Evolutionary conservation across 148 eudicot genomes (phyloP), one percentile per base, ranked within the genome.

Genomic region (Cornus florida): DNA sequence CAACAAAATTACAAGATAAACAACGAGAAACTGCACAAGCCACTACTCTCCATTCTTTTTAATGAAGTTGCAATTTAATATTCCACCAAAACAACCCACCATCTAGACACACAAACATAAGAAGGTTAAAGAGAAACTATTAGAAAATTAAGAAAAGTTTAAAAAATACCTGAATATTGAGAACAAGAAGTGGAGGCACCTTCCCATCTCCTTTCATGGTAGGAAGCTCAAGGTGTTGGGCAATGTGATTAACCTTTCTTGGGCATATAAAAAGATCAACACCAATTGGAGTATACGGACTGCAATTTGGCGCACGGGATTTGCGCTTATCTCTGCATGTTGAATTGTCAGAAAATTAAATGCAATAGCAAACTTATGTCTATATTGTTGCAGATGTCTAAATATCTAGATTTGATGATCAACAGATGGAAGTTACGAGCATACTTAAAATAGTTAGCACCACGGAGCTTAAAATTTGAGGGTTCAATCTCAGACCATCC

Each of bases 171-270:
- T 94, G 97, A 83, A 87, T 91, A 79, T 94, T 94, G 77, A 94
- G 89, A 72, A 94, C 87, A 67, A 92, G 90, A 76, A 92, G 83
- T n/a, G 86, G 73, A 6, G 98, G 98, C 75, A 89, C 33, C 38
- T 74, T 79, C 46, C 85, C 89, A n/a, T 86, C 87, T 48, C 70
- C 71, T 62, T 79, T 84, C 7, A 85, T 16, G 74, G 86, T 77
- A 75, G 98, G 98, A 77, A 92, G 90, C 78, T 92, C 98, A 66
- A 94, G 84, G 84, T 88, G 91, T 72, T 88, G 97, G 39, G 98
- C 98, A 71, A 94, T 90, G 80, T 94, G 98, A 79, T 90, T 88
- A 43, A 94, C 81, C 83, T 94, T 94, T 75, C 83, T 86, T 28
- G 86, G 88, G 79, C 88, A 87, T 69, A 78, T 67, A 84, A 91